phyloP scores from a whole-genome alignment of 352 stramenopile genomes.

The Pythium oligandrum region DNA sequence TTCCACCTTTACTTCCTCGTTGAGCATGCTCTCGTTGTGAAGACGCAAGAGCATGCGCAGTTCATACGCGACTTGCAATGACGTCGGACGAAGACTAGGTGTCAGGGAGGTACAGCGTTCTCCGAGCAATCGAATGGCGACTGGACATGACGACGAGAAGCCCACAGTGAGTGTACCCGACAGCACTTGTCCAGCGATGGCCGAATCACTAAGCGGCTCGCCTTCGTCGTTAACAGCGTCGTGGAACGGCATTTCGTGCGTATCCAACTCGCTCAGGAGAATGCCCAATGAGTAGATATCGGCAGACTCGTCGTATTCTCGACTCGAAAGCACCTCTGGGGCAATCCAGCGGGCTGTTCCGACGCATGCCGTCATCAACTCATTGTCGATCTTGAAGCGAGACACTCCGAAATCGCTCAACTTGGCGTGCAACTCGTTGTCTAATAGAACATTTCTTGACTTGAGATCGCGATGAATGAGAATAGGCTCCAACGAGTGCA shows the following conservation, averaged over 20 bases:
- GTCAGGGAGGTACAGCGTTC: constrained; percentile 21
- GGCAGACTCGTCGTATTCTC: not conserved
- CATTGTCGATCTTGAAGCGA: constrained; percentile 10
- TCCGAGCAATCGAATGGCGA: constrained; percentile 15
- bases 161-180: constrained; percentile 11
- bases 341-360: not conserved
- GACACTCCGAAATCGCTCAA: constrained; percentile 13
- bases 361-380: constrained; percentile 17
- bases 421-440: constrained; percentile 1
- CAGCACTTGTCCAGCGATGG: constrained; percentile 18
- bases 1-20: too few species aligned
- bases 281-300: not conserved
- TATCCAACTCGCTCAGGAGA: not conserved
- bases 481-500: constrained; percentile 9
- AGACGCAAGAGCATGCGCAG: constrained; percentile 3
- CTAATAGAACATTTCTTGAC: constrained; percentile 8
- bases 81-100: constrained; percentile 14
- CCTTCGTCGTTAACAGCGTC: constrained; percentile 10
- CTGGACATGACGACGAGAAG: constrained; percentile 21
- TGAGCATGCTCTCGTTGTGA: too few species aligned
- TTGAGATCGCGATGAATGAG: constrained; percentile 15
- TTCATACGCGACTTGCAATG: constrained; percentile 20
- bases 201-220: constrained; percentile 12
- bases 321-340: not conserved
- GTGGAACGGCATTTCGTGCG: constrained; percentile 28